Evolutionary conservation across 106 monocot species (phyloP), one percentile per base, ranked within the genome.

Genomic region (Dioscorea alata): DNA sequence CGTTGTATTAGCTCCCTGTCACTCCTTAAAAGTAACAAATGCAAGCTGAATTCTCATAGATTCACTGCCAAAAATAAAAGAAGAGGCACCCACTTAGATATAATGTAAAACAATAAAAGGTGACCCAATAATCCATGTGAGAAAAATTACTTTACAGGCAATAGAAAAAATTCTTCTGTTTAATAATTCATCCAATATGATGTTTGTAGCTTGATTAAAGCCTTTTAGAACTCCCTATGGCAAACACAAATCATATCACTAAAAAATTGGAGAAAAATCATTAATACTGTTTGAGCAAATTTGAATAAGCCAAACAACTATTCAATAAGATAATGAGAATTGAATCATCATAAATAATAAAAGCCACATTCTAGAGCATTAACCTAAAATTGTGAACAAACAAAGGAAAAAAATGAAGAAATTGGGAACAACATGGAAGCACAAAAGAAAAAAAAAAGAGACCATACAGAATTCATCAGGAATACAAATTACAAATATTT

Each of bases 141-240:
- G n/a, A n/a, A n/a, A n/a, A n/a, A n/a, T n/a, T n/a, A n/a, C n/a
- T n/a, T n/a, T n/a, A n/a, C n/a, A n/a, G n/a, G n/a, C n/a, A n/a
- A n/a, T n/a, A n/a, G n/a, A n/a, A n/a, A n/a, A n/a, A n/a, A n/a
- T n/a, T n/a, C n/a, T n/a, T n/a, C n/a, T n/a, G n/a, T n/a, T n/a
- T n/a, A n/a, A n/a, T n/a, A n/a, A 96, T 78, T 96, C 96, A 72
- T 96, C 91, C 50, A 96, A 86, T 78, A 96, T 96, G 62, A 96
- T 82, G 74, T 96, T 96, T 54, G 96, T 96, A 35, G 96, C 96
- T 66, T 91, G 91, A 63, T 96, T 91, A 82, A 84, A 96, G 21
- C 96, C 96, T 80, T 89, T 96, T 69, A 96, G 61, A 50, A 86
- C 70, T 73, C 96, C 96, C 96, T 96, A 71, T 2, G 48, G 16